Percentiles rank a stretch among this genome's conserved stretches.
These are phyloP conservation scores for Benincasa hispida DNA, from an alignment of 306 rosid species.

Conservation along the genomic window DNA sequence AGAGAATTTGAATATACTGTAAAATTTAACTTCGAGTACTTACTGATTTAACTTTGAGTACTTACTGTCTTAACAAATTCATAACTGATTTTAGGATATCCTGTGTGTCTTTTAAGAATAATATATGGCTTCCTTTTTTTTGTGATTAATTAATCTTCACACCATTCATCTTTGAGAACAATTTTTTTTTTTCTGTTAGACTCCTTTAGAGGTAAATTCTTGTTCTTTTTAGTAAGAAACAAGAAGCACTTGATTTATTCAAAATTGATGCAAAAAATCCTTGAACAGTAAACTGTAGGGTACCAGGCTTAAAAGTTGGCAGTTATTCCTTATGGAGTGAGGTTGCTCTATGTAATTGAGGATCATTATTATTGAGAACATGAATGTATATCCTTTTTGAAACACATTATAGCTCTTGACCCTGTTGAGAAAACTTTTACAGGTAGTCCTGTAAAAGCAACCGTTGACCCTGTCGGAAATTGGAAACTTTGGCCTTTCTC, in stretches of 20 bases:
- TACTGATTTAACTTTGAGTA: neutral
- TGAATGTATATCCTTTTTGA: conserved; percentile 13
- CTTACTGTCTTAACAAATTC: neutral
- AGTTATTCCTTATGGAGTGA: conserved; percentile 21
- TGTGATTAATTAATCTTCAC: neutral
- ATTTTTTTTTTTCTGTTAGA: neutral
- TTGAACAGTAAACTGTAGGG: conserved; percentile 12
- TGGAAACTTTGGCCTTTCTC: conserved; percentile 87
- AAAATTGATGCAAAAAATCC: conserved; percentile 5
- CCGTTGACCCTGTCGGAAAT: conserved; percentile 33
- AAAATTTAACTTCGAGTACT: neutral
- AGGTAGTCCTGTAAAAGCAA: conserved; percentile 42
- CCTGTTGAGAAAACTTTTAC: conserved; percentile 32
- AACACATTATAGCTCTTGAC: conserved; percentile 28
- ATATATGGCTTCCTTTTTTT: neutral
- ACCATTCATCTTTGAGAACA: neutral
- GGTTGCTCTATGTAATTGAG: conserved; percentile 17
- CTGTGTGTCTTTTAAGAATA: neutral
- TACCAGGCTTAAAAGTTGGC: conserved; percentile 12
- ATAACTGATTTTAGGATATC: neutral
- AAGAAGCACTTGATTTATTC: conserved; percentile 11
- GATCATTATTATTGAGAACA: conserved; percentile 23
- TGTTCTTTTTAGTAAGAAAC: neutral
- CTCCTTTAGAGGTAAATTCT: neutral
- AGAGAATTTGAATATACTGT: conserved; percentile 14